Conservation (phyloP, 257 asterid genomes). For the Forsythia viridissima region DNA sequence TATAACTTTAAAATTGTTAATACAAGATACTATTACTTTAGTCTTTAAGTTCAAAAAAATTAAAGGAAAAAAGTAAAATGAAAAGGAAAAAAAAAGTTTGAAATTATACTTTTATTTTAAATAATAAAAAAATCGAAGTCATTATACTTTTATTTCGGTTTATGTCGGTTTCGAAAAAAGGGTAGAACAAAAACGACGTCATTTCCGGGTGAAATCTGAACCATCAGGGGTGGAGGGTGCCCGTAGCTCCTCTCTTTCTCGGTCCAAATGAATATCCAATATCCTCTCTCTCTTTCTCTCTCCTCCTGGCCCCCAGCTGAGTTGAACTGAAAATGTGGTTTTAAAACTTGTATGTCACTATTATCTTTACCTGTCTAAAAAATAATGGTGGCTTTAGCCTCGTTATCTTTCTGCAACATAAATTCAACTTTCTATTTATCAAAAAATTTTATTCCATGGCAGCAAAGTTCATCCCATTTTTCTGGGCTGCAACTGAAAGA, state of each 20-base stretch:
- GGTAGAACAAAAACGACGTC: no score
- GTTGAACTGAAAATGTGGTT: neutral
- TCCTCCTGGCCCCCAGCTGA: conserved; percentile 22
- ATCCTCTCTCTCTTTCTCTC: neutral
- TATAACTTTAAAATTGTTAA: no score
- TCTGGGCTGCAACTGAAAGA: conserved; percentile 15
- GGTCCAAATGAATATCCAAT: neutral
- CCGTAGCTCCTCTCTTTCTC: neutral
- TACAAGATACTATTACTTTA: no score
- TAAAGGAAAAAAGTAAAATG: no score
- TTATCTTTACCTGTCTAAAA: neutral
- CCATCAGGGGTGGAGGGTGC: no score
- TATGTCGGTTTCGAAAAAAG: no score
- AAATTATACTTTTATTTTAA: no score
- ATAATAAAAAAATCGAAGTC: no score
- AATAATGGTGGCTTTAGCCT: conserved; percentile 18
- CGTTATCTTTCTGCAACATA: conserved; percentile 16
- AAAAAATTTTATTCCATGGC: conserved; percentile 21
- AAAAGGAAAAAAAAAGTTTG: no score
- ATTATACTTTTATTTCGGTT: no score
- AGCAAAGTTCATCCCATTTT: conserved; percentile 24
- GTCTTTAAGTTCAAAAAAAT: no score
- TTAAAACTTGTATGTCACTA: neutral
- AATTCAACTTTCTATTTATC: conserved; percentile 28
- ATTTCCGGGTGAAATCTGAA: no score